Evolutionary conservation across 805 yeast species (phyloP), one percentile per base, ranked within the genome.

Genomic region (Maudiozyma bulderi): DNA sequence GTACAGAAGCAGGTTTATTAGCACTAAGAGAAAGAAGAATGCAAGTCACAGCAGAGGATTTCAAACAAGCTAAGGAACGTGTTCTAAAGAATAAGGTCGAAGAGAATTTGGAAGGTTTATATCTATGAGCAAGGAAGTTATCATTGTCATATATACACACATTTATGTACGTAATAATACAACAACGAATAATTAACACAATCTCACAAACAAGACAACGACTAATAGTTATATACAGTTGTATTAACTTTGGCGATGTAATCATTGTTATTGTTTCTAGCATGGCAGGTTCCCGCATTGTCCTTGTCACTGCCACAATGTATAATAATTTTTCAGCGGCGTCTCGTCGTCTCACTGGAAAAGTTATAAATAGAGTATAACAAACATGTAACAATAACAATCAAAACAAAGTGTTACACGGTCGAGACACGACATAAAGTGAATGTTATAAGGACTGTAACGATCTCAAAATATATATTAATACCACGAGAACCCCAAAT

Each of bases 11-110:
- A 1, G 99, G 99, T 51, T 73, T 91, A 66, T 75, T 88, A 59
- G 98, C 98, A 1, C 75, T 91, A 63, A 82, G 99, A 69, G 99
- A 91, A 69, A 83, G 98, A 72, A 82, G 99, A 71, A 91, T 91
- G 96, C 95, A 89, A 72, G 98, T 91, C 39, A 87, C 91, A 35
- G 93, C 90, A 31, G 87, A 86, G 53, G 99, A 91, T 66, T 91
- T 91, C 73, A 83, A 85, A 67, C 81, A 82, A 56, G 99, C 96
- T 11, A 86, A 89, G 72, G 98, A 91, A 68, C 81, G 96, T 60
- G 95, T 91, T 46, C 76, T 91, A 79, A 91, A 91, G 78, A 91
- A 90, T 66, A 91, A 91, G 77, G 88, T 89, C 50, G 98, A 91
- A 68, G 97, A 91, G 73, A 89, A 87, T 61, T 77, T 91, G 56